Percentiles rank a stretch among this genome's conserved stretches.
Conservation (phyloP, 306 rosid species). For the Herpetospermum pedunculosum region DNA sequence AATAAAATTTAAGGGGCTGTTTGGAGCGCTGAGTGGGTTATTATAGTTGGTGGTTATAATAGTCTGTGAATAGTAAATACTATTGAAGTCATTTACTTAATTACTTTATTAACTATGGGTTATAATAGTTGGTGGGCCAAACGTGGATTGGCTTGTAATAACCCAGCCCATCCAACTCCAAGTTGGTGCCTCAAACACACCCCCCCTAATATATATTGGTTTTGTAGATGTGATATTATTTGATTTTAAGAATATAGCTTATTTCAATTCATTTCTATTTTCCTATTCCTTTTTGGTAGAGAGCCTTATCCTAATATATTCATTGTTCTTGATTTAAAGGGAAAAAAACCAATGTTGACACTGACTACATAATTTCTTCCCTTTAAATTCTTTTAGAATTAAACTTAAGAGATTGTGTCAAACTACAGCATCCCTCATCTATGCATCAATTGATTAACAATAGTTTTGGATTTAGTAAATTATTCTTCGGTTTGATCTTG, state of each 20-base stretch:
- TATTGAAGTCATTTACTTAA: no score
- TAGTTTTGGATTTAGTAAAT: background rate
- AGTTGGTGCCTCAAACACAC: no score
- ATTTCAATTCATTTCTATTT: background rate
- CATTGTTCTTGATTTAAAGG: background rate
- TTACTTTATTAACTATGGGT: no score
- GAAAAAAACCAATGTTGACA: background rate
- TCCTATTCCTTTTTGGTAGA: background rate
- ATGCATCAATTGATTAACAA: no score
- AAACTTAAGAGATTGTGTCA: background rate
- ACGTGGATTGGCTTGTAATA: no score
- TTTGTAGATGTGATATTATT: background rate
- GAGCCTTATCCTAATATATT: background rate
- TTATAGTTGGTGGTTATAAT: no score
- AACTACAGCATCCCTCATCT: background rate
- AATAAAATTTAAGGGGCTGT: background rate
- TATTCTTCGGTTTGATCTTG: background rate
- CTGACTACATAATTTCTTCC: no score
- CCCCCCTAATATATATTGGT: no score
- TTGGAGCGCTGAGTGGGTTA: no score
- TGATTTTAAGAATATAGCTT: background rate
- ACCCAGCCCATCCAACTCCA: no score
- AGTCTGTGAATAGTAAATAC: no score
- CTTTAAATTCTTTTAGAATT: background rate
- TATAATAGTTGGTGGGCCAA: no score